Percentiles rank a stretch among this genome's conserved stretches.
Evolutionary conservation across 1,284 basidiomycete species (phyloP).

Genomic region (Ustilago bromivora): DNA sequence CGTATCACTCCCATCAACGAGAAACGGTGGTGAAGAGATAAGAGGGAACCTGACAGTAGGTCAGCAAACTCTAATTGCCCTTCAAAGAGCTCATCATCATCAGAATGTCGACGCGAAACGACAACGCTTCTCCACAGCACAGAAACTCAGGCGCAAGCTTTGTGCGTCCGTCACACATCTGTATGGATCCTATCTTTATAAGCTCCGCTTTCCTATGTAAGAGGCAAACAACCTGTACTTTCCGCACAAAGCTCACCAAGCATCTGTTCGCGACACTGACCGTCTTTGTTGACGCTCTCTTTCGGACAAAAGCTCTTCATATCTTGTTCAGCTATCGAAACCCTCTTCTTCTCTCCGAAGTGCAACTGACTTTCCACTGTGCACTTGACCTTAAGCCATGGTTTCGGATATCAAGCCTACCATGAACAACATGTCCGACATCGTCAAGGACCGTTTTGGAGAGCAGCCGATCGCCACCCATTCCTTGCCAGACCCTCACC

Average conservation of each 20-base stretch:
- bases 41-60: slow-evolving; percentile 3
- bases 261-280: slow-evolving; percentile 8
- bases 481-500: background rate
- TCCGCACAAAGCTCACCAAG: background rate
- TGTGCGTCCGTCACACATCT: slow-evolving; percentile 8
- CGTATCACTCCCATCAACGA: no score
- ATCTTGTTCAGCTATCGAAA: background rate
- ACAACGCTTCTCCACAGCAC: background rate
- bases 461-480: background rate
- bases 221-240: background rate
- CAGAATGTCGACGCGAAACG: slow-evolving; percentile 18
- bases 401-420: background rate
- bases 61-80: background rate
- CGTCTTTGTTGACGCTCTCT: background rate
- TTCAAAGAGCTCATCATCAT: background rate
- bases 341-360: background rate
- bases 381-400: background rate
- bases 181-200: slow-evolving; percentile 20
- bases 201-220: slow-evolving; percentile 10
- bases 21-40: background rate
- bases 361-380: background rate
- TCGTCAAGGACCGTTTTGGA: background rate
- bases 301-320: background rate
- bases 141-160: slow-evolving; percentile 11
- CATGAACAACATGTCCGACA: background rate